Conservation (phyloP, 2,329 filamentous ascomycete genomes). For the Xylaria polymorpha region DNA sequence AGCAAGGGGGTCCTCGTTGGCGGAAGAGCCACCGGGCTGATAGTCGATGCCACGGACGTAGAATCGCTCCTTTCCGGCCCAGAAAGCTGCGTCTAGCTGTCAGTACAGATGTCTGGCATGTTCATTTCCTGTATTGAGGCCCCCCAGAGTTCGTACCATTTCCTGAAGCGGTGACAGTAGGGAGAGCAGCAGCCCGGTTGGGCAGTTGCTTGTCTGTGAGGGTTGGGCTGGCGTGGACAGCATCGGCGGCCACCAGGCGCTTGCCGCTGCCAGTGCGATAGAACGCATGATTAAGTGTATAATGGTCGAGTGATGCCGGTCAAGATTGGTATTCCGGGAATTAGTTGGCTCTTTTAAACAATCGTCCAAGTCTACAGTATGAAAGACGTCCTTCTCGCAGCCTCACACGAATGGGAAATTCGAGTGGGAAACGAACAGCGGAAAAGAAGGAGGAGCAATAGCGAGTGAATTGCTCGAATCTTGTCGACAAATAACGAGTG, state of each 20-base stretch:
- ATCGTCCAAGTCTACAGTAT: conserved; percentile 5
- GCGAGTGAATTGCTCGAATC: conserved; percentile 47
- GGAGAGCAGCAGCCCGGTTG: conserved; percentile 62
- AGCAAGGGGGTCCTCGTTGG: conserved; percentile 77
- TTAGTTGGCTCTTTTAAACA: conserved; percentile 33
- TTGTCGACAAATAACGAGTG: conserved; percentile 43
- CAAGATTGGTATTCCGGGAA: neutral
- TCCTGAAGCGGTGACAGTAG: conserved; percentile 65
- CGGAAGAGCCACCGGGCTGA: conserved; percentile 69
- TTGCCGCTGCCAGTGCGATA: conserved; percentile 59
- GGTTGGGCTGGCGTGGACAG: conserved; percentile 63
- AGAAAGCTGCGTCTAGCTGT: conserved; percentile 61
- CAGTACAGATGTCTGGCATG: conserved; percentile 25
- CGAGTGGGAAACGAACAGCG: conserved; percentile 35
- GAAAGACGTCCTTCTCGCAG: conserved; percentile 10
- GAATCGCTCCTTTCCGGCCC: conserved; percentile 64
- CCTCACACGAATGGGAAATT: conserved; percentile 32
- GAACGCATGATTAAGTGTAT: conserved; percentile 60
- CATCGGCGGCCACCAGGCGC: conserved; percentile 60
- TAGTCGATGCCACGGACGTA: conserved; percentile 72
- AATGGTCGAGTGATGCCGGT: conserved; percentile 31
- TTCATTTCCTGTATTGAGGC: neutral
- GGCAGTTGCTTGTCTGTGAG: conserved; percentile 60
- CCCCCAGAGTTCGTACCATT: conserved; percentile 60
- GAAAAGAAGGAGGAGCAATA: conserved; percentile 43